Conservation (phyloP, 2,329 filamentous ascomycete genomes). For the Alternaria conjuncta region DNA sequence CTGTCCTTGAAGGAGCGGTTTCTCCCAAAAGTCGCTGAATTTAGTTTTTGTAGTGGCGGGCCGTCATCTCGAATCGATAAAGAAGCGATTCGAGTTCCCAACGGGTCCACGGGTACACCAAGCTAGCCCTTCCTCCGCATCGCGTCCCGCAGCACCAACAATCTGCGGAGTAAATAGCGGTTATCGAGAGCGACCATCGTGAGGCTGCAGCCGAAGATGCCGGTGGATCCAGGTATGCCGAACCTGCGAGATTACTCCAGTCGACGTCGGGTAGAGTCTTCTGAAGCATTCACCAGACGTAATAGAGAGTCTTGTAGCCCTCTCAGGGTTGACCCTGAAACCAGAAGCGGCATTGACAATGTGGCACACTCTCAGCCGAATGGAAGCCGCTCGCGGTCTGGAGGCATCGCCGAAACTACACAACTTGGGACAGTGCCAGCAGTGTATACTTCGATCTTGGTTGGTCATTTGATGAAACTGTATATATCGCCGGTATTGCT, state of each 20-base stretch:
- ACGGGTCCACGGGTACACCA: not conserved
- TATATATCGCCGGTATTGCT: not conserved
- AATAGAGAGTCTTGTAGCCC: not conserved
- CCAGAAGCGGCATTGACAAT: not conserved
- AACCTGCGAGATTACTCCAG: not conserved
- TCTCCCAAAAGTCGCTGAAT: not conserved
- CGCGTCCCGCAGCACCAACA: not conserved
- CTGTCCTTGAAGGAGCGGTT: not conserved
- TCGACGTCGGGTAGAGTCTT: not conserved
- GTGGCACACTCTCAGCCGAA: not conserved
- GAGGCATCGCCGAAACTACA: not conserved
- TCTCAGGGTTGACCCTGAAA: not conserved
- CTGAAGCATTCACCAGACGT: not conserved
- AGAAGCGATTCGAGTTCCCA: not conserved
- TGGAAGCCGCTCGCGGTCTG: not conserved
- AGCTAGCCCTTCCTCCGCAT: not conserved
- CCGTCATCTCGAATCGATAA: not conserved
- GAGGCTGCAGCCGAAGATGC: not conserved
- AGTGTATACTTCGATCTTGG: not conserved
- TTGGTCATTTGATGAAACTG: not conserved
- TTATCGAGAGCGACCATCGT: not conserved
- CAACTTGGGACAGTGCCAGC: not conserved
- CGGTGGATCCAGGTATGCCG: not conserved
- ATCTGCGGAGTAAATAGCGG: not conserved
- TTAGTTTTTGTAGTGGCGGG: not conserved